phyloP scores from a whole-genome alignment of 2,329 filamentous ascomycete genomes.

The Colletotrichum camelliae region DNA sequence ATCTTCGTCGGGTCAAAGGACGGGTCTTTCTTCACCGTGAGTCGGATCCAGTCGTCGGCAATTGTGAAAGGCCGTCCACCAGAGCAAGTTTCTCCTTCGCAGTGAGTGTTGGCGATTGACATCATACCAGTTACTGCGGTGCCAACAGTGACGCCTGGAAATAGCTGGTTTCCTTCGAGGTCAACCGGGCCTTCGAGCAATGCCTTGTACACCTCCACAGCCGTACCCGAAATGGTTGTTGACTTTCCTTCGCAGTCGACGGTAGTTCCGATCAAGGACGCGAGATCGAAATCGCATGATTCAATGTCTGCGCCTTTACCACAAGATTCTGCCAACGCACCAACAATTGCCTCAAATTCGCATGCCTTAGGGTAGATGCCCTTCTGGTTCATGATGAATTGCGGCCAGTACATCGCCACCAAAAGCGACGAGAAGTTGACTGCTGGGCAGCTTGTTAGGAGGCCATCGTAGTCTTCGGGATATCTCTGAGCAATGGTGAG shows the following conservation, averaged over 20 bases:
- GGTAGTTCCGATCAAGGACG: background rate
- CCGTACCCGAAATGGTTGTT: background rate
- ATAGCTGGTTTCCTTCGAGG: background rate
- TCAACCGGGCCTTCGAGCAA: background rate
- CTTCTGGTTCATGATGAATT: background rate
- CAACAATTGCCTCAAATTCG: constrained; percentile 39
- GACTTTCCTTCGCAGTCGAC: background rate
- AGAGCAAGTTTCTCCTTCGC: background rate
- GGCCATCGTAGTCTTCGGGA: constrained; percentile 63
- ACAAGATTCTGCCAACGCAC: constrained; percentile 40
- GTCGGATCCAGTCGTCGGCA: background rate
- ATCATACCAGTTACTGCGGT: background rate
- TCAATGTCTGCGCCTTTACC: constrained; percentile 38
- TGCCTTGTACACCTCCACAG: background rate
- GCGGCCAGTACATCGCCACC: background rate
- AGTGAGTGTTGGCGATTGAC: background rate
- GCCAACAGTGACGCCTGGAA: background rate
- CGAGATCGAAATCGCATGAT: constrained; percentile 10
- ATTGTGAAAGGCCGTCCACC: background rate
- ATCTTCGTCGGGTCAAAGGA: constrained; percentile 26
- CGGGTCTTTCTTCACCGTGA: constrained; percentile 30
- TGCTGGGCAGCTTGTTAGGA: constrained; percentile 54
- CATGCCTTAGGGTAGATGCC: background rate
- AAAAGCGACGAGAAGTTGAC: constrained; percentile 25
- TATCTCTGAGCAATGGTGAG: constrained; percentile 58